These are phyloP conservation scores for Pythium brachiatum DNA, from an alignment of 352 stramenopile genomes.

Conservation along the genomic window DNA sequence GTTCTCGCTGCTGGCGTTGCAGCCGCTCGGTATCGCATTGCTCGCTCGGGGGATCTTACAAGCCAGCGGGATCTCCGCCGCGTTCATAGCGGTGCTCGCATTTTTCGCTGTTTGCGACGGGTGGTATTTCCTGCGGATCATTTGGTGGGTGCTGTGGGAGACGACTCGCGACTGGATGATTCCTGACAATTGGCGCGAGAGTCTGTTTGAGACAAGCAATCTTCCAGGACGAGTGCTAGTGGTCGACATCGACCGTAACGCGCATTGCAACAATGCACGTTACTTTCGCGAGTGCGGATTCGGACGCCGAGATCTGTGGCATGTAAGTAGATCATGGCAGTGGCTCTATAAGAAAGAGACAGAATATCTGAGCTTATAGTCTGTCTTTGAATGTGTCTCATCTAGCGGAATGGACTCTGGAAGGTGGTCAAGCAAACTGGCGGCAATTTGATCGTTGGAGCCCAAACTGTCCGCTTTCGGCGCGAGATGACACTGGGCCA, in stretches of 20 bases:
- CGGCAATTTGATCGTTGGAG: constrained; percentile 75
- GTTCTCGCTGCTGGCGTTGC: constrained; percentile 46
- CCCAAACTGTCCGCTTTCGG: constrained; percentile 77
- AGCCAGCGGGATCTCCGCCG: neutral
- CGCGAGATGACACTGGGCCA: constrained; percentile 72
- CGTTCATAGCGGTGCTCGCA: constrained; percentile 34
- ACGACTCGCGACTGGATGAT: neutral
- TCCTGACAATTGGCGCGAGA: constrained; percentile 20
- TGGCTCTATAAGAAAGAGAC: too few relatives aligned
- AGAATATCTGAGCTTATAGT: neutral
- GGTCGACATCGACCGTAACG: constrained; percentile 77
- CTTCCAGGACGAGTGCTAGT: constrained; percentile 46
- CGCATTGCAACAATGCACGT: constrained; percentile 79
- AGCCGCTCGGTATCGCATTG: constrained; percentile 34
- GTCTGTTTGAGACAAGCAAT: constrained; percentile 49
- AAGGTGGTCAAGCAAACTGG: constrained; percentile 38
- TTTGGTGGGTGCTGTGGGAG: constrained; percentile 15
- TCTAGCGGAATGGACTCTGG: constrained; percentile 63
- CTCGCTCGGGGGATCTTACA: neutral
- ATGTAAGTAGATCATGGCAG: too few relatives aligned
- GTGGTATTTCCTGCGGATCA: constrained; percentile 68
- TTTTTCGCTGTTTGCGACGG: constrained; percentile 62
- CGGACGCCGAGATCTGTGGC: constrained; percentile 70
- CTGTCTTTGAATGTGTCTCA: neutral
- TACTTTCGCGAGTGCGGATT: constrained; percentile 81